Percentiles rank a stretch among this genome's conserved stretches.
Conservation (phyloP, 768 basidiomycete genomes). For the Podaxis sp. region DNA sequence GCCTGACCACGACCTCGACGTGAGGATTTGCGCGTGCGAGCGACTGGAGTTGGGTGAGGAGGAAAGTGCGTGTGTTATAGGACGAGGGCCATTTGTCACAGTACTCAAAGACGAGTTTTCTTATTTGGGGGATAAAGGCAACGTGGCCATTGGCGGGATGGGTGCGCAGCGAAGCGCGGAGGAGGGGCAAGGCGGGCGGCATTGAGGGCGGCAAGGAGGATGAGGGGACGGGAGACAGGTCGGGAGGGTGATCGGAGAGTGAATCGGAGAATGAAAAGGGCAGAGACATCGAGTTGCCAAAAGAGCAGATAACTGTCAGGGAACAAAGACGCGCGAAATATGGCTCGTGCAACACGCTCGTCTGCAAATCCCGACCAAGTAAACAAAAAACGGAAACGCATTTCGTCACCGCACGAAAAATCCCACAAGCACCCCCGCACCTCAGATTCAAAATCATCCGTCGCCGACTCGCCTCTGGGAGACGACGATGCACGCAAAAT, state of each 20-base stretch:
- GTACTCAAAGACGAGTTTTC: slow-evolving; percentile 88
- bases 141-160: slow-evolving; percentile 72
- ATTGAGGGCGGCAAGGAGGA: slow-evolving; percentile 14
- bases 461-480: slow-evolving; percentile 20
- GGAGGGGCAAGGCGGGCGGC: slow-evolving; percentile 13
- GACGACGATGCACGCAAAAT: slow-evolving; percentile 47
- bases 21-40: slow-evolving; percentile 76
- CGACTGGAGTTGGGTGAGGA: slow-evolving; percentile 59
- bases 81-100: slow-evolving; percentile 85
- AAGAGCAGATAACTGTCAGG: background rate
- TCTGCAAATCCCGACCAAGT: slow-evolving; percentile 28
- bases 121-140: slow-evolving; percentile 73
- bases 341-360: slow-evolving; percentile 79
- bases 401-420: slow-evolving; percentile 35
- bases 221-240: slow-evolving; percentile 22
- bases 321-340: slow-evolving; percentile 29
- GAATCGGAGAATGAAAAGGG: slow-evolving; percentile 18
- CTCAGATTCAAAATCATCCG: slow-evolving; percentile 21
- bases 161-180: slow-evolving; percentile 49
- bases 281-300: background rate
- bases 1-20: slow-evolving; percentile 81
- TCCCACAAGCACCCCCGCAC: slow-evolving; percentile 50
- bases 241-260: slow-evolving; percentile 13
- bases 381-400: slow-evolving; percentile 64
- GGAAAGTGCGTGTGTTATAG: slow-evolving; percentile 64